These are phyloP conservation scores for Ilyonectria robusta DNA, from an alignment of 2,329 filamentous ascomycete genomes.

Conservation along the genomic window DNA sequence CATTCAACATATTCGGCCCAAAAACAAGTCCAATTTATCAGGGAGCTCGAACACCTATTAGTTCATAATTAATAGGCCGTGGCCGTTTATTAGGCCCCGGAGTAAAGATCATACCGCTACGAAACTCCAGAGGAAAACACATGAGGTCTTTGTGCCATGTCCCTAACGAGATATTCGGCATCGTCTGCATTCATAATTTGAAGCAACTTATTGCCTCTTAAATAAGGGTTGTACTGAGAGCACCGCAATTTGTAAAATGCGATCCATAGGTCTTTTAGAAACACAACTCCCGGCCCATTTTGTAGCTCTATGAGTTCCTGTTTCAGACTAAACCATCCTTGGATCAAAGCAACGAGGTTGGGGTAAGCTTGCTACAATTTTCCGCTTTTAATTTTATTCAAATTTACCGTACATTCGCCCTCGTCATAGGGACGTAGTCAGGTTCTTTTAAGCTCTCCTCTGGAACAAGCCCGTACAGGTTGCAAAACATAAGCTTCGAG, in stretches of 20 bases:
- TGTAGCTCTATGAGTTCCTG: background rate
- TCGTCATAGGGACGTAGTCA: too few relatives aligned
- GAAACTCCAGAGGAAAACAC: background rate
- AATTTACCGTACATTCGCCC: too few relatives aligned
- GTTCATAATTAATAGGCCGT: background rate
- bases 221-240: background rate
- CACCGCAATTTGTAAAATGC: background rate
- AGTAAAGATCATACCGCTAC: background rate
- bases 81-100: background rate
- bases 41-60: background rate
- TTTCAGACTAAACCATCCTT: background rate
- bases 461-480: too few relatives aligned
- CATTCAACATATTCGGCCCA: background rate
- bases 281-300: background rate
- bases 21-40: background rate
- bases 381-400: too few relatives aligned
- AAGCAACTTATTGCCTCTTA: background rate
- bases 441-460: too few relatives aligned
- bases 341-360: background rate
- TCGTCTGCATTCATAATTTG: background rate
- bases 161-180: background rate
- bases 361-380: too few relatives aligned
- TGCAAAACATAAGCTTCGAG: too few relatives aligned
- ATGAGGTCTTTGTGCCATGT: background rate
- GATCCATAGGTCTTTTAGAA: background rate